A percentile compares a stretch with the other conserved stretches of the same genome.
phyloP scores from a whole-genome alignment of 805 yeast species.

The Kurtzmaniella fragi region DNA sequence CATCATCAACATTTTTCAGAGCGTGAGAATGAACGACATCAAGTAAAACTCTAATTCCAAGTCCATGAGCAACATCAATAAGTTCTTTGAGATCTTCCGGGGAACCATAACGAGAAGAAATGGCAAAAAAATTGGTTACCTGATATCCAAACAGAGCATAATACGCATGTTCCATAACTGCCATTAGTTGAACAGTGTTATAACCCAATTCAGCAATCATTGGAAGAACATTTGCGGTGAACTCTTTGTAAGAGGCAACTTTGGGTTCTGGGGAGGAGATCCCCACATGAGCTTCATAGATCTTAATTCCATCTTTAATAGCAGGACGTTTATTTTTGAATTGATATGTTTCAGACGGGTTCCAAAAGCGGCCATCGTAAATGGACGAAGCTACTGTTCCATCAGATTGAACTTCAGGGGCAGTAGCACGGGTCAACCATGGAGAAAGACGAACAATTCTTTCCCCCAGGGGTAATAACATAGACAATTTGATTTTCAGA shows the following conservation, averaged over 20 bases:
- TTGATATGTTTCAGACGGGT: constrained; percentile 43
- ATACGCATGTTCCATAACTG: constrained; percentile 97
- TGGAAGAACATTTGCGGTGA: constrained; percentile 78
- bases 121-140: constrained; percentile 87
- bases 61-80: constrained; percentile 84
- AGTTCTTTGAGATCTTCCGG: constrained; percentile 92
- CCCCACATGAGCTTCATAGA: constrained; percentile 95
- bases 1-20: constrained; percentile 90
- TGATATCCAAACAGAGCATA: constrained; percentile 98
- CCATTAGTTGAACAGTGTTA: constrained; percentile 93
- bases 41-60: constrained; percentile 79
- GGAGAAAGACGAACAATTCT: constrained; percentile 80
- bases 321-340: constrained; percentile 66
- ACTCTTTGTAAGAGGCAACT: constrained; percentile 81
- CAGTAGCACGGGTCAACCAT: constrained; percentile 81
- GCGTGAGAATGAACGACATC: constrained; percentile 97
- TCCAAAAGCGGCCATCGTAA: constrained; percentile 93
- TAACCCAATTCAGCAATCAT: constrained; percentile 80
- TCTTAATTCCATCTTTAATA: constrained; percentile 49
- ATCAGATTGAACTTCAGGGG: constrained; percentile 43
- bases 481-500: constrained; percentile 66
- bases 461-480: constrained; percentile 64
- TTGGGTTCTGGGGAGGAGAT: constrained; percentile 88
- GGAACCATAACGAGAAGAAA: constrained; percentile 85
- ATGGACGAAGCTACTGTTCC: constrained; percentile 15